Conservation (phyloP, 768 basidiomycete genomes). For the Dioszegia hungarica region DNA sequence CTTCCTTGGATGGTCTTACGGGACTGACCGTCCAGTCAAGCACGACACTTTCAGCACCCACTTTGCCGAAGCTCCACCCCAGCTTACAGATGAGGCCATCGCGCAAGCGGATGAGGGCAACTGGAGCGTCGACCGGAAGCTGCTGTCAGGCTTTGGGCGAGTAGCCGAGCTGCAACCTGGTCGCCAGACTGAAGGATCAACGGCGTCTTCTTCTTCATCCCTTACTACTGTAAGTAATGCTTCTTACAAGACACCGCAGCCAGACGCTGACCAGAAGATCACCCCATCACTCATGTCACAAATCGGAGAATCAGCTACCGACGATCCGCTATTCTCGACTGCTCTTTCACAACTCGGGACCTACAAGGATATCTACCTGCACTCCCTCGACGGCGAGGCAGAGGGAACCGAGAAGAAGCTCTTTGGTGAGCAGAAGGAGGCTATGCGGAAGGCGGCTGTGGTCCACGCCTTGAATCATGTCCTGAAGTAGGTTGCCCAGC, state of each 20-base stretch:
- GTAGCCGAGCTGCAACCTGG: conserved; percentile 53
- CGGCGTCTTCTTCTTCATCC: conserved; percentile 18
- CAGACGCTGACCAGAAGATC: conserved; percentile 24
- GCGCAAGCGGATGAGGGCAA: conserved; percentile 56
- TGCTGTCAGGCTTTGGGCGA: conserved; percentile 59
- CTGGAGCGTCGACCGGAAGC: conserved; percentile 59
- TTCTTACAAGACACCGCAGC: background rate
- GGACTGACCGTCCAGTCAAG: conserved; percentile 2
- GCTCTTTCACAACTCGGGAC: conserved; percentile 58
- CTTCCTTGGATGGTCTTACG: background rate
- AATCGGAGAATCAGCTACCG: conserved; percentile 51
- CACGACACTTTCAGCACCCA: conserved; percentile 60
- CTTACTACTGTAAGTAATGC: background rate
- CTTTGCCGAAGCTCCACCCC: conserved; percentile 61
- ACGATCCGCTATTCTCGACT: conserved; percentile 50
- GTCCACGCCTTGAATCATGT: conserved; percentile 85
- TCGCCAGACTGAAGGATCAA: conserved; percentile 31
- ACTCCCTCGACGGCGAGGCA: conserved; percentile 60
- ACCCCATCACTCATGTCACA: conserved; percentile 53
- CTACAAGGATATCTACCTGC: conserved; percentile 71
- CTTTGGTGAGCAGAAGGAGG: conserved; percentile 54
- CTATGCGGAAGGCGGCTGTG: conserved; percentile 63
- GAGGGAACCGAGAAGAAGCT: conserved; percentile 38
- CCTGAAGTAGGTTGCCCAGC: conserved; percentile 60
- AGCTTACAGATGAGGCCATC: conserved; percentile 50